These are phyloP conservation scores for slime mould (Dictyostelium discoideum) DNA, from an alignment of 78 protist genomes.

Conservation along the genomic window DNA sequence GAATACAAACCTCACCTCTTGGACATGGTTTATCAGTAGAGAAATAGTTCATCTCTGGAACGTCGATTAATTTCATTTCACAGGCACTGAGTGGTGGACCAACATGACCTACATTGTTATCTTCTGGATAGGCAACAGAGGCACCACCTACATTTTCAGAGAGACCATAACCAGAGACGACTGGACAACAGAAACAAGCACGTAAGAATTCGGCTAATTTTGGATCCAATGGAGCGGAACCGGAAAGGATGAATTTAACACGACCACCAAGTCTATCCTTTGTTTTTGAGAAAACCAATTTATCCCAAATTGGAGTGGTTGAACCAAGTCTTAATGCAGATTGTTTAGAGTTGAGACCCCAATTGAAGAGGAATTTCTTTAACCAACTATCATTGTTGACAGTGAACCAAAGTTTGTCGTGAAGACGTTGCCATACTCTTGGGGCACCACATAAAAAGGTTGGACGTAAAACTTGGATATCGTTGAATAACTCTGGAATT, in stretches of 20 bases:
- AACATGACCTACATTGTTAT: slow-evolving; percentile 74
- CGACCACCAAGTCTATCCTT: slow-evolving; percentile 91
- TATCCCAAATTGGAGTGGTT: slow-evolving; percentile 85
- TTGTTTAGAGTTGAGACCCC: slow-evolving; percentile 85
- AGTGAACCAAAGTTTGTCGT: slow-evolving; percentile 80
- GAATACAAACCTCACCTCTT: slow-evolving; percentile 95
- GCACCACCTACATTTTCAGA: slow-evolving; percentile 95
- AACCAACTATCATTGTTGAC: slow-evolving; percentile 47
- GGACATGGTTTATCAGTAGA: slow-evolving; percentile 77
- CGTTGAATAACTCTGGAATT: slow-evolving; percentile 83
- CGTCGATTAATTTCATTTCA: slow-evolving; percentile 89
- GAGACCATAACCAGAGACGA: slow-evolving; percentile 96
- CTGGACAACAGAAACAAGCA: slow-evolving; percentile 85
- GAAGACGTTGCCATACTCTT: slow-evolving; percentile 92
- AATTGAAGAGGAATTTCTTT: slow-evolving; percentile 75
- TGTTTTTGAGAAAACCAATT: slow-evolving; percentile 82
- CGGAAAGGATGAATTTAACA: slow-evolving; percentile 87
- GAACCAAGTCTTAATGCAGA: slow-evolving; percentile 47
- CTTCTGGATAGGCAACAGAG: slow-evolving; percentile 63
- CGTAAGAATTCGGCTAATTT: slow-evolving; percentile 86
- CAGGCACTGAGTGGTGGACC: slow-evolving; percentile 80
- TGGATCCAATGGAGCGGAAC: slow-evolving; percentile 95
- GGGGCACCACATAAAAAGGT: slow-evolving; percentile 96
- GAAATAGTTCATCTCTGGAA: slow-evolving; percentile 93
- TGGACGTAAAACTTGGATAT: slow-evolving; percentile 91